phyloP scores from a whole-genome alignment of 331 rosid genomes.

The Pyracantha coccinea region DNA sequence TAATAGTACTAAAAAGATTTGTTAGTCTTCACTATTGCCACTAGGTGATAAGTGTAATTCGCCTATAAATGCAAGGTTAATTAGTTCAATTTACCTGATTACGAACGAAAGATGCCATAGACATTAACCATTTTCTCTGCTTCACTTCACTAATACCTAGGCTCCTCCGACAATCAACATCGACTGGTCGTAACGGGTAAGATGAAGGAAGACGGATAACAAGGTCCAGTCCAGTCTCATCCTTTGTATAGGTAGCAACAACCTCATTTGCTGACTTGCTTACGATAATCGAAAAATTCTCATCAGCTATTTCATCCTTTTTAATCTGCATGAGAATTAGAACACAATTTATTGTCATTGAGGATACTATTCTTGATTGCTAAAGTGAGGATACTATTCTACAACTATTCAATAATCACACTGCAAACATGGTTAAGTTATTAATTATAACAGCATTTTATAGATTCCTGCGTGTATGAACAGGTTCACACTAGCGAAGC shows the following conservation, averaged over 20 bases:
- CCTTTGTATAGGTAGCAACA: slow-evolving; percentile 95
- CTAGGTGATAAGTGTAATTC: neutral
- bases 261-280: slow-evolving; percentile 96
- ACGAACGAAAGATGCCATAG: slow-evolving; percentile 88
- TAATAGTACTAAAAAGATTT: neutral
- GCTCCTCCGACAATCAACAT: slow-evolving; percentile 88
- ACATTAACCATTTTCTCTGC: slow-evolving; percentile 95
- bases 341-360: slow-evolving; percentile 6
- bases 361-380: neutral
- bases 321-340: slow-evolving; percentile 66
- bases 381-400: neutral
- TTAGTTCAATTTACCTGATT: slow-evolving; percentile 63
- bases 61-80: neutral
- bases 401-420: neutral
- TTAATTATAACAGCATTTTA: neutral
- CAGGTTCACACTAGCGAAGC: neutral
- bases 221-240: slow-evolving; percentile 95
- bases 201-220: slow-evolving; percentile 90
- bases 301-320: slow-evolving; percentile 66
- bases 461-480: neutral
- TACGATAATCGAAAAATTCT: slow-evolving; percentile 77
- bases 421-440: neutral
- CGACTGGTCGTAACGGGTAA: slow-evolving; percentile 83
- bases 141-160: slow-evolving; percentile 86
- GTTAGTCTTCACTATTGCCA: neutral